Evolutionary conservation across 2,329 filamentous ascomycete species (phyloP), one percentile per base, ranked within the genome.

Genomic region (Exophiala dermatitidis): DNA sequence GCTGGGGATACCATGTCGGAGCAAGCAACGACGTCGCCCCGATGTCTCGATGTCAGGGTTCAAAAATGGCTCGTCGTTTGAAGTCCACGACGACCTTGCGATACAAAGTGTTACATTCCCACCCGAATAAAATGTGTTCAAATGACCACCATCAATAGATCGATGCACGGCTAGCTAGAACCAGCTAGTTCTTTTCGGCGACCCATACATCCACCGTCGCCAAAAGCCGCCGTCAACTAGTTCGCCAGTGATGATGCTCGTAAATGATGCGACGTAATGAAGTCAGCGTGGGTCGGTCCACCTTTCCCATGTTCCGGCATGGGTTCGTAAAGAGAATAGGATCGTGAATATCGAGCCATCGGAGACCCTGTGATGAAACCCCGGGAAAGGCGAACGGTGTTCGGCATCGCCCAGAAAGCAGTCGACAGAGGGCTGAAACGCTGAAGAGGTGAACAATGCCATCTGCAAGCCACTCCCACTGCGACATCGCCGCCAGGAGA

Each of bases 231-330:
- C 50, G 40, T 52, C 40, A 29, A 41, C 30, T 40, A 52, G 12
- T 52, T 48, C 40, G 12, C 48, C 46, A 46, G 48, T 45, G 38
- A 48, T 48, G 53, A 56, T 42, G 43, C 32, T 33, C 8, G 31
- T 31, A 33, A 45, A 47, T 44, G 51, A 57, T 57, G 52, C 57
- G 57, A 59, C 54, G 48, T 50, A 58, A 59, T 59, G 57, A 59
- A 54, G 57, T 57, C 54, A 59, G 54, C 51, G 51, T 53, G 48
- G 53, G 51, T 48, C 43, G 8, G 41, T 46, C 44, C 12, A 36
- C 32, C 19, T n/a, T 26, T 46, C 31, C 54, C 52, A 33, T 31
- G 52, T 40, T 52, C 31, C 31, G 10, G 28, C 42, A 45, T 45
- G 28, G 19, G 38, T 41, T 26, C 12, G 38, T 12, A 38, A 45